These are phyloP conservation scores for Kodamaea sagamina DNA, from an alignment of 805 yeast genomes.

Conservation along the genomic window DNA sequence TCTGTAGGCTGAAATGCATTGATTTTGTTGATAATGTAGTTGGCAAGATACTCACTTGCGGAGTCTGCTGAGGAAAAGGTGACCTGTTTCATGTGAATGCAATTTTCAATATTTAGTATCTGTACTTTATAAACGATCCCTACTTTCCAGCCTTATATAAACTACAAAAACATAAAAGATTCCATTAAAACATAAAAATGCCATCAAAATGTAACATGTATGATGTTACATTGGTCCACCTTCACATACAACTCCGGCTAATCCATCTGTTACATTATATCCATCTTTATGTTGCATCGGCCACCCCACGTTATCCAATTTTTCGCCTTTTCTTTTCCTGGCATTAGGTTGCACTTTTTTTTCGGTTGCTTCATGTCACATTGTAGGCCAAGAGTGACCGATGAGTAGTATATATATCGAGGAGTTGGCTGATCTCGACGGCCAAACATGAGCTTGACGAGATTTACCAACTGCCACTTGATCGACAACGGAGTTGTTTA, in stretches of 20 bases:
- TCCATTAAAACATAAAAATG: too few species aligned
- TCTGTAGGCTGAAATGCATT: conserved; percentile 47
- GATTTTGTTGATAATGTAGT: conserved; percentile 46
- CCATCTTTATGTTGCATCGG: conserved; percentile 1
- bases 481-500: conserved; percentile 43
- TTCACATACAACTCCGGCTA: too few species aligned
- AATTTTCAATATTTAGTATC: background rate
- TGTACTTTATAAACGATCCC: background rate
- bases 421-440: background rate
- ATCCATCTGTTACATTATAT: background rate
- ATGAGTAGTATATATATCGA: conserved; percentile 2
- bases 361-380: background rate
- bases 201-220: too few species aligned
- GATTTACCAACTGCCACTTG: conserved; percentile 44
- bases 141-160: background rate
- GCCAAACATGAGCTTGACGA: conserved; percentile 19
- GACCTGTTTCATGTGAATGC: conserved; percentile 38
- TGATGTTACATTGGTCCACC: too few species aligned
- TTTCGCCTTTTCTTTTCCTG: conserved; percentile 4
- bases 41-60: conserved; percentile 49
- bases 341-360: conserved; percentile 1
- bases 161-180: too few species aligned
- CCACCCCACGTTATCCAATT: conserved; percentile 6
- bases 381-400: conserved; percentile 1
- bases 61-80: conserved; percentile 38